Evolutionary conservation across 2,329 filamentous ascomycete genomes (phyloP).

Genomic region (Colletotrichum sp.): DNA sequence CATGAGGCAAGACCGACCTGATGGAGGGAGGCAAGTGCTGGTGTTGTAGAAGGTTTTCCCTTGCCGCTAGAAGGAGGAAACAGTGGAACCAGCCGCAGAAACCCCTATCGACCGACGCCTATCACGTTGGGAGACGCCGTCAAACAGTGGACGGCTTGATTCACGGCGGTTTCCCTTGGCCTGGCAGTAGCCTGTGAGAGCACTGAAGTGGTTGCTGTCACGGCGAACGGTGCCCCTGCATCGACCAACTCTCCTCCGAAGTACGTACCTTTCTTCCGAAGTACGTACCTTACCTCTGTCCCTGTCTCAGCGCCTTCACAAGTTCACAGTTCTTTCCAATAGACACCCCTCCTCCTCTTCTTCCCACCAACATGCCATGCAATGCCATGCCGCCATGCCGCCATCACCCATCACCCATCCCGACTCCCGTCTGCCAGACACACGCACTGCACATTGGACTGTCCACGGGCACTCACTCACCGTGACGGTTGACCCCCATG

Average conservation of each 20-base stretch:
- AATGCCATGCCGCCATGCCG: neutral
- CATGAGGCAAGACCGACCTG: neutral
- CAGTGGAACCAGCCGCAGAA: conserved; percentile 1
- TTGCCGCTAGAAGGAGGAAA: neutral
- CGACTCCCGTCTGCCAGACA: neutral
- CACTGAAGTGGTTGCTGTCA: neutral
- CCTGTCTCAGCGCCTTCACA: neutral
- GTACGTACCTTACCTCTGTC: neutral
- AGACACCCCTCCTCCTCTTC: neutral
- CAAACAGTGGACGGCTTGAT: neutral
- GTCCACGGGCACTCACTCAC: neutral
- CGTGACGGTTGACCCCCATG: conserved; percentile 5
- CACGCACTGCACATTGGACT: neutral
- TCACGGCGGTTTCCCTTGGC: neutral
- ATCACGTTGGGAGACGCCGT: neutral
- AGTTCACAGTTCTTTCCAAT: neutral
- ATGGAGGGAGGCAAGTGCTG: neutral
- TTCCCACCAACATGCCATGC: neutral
- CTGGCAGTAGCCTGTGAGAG: neutral
- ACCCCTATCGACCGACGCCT: neutral
- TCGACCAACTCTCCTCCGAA: neutral
- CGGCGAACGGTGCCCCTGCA: neutral
- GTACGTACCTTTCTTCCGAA: neutral
- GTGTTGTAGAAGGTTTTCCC: neutral
- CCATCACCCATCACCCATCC: neutral